Conservation (phyloP, 805 yeast genomes). For the Candida odintsovae region DNA sequence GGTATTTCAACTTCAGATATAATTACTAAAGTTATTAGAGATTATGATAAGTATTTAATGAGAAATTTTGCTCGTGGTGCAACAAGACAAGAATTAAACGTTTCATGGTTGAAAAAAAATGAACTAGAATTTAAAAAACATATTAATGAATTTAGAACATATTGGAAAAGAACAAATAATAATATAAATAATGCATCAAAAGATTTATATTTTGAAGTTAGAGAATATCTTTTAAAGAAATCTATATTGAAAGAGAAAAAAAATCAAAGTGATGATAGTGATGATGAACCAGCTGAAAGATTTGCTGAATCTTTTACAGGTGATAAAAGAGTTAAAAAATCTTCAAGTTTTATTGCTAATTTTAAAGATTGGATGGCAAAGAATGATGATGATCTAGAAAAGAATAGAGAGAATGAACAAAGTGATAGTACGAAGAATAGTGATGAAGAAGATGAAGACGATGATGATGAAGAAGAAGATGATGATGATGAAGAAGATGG, state of each 20-base stretch:
- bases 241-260: conserved; percentile 22
- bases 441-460: conserved; percentile 2
- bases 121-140: conserved; percentile 92
- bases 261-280: conserved; percentile 21
- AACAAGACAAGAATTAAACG: conserved; percentile 91
- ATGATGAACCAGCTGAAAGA: conserved; percentile 13
- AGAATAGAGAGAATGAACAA: not conserved
- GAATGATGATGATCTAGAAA: conserved; percentile 13
- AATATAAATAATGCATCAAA: conserved; percentile 66
- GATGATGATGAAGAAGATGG: not conserved
- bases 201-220: conserved; percentile 79
- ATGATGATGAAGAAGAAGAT: conserved; percentile 1
- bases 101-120: conserved; percentile 95
- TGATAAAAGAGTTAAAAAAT: conserved; percentile 29
- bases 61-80: conserved; percentile 98
- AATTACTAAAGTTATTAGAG: conserved; percentile 89
- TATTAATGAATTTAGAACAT: conserved; percentile 78
- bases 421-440: conserved; percentile 3
- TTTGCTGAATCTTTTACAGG: conserved; percentile 60
- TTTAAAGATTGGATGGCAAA: conserved; percentile 32
- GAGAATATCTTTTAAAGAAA: conserved; percentile 59
- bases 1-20: conserved; percentile 96
- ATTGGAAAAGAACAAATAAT: conserved; percentile 72
- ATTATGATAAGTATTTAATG: conserved; percentile 94
- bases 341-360: conserved; percentile 25